Conservation (phyloP, 2,329 filamentous ascomycete genomes). For the Penicillium sp. region DNA sequence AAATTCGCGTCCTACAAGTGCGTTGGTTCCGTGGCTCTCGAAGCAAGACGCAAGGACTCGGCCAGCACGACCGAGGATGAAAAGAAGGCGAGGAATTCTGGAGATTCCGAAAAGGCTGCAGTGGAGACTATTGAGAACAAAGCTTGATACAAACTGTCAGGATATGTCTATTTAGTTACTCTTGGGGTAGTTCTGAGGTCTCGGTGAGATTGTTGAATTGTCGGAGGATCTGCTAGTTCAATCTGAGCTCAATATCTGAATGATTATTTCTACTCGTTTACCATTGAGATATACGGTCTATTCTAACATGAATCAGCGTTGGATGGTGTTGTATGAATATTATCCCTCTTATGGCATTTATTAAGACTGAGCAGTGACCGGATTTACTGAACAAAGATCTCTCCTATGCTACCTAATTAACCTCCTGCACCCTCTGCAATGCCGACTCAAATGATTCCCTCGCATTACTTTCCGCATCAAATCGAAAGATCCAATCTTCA, state of each 20-base stretch:
- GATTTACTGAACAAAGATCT: background rate
- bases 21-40: constrained; percentile 24
- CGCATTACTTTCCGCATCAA: constrained; percentile 52
- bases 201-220: background rate
- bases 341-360: background rate
- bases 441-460: constrained; percentile 40
- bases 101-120: constrained; percentile 12
- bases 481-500: constrained; percentile 52
- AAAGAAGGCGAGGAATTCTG: background rate
- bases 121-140: constrained; percentile 12
- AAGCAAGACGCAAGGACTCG: constrained; percentile 5
- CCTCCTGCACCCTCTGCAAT: constrained; percentile 12
- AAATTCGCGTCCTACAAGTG: constrained; percentile 41
- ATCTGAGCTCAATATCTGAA: background rate
- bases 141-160: background rate
- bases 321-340: too few species aligned
- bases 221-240: background rate
- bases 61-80: background rate
- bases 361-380: background rate
- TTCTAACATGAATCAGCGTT: too few species aligned
- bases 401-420: background rate
- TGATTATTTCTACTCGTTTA: background rate
- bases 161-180: background rate
- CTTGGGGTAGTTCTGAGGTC: background rate
- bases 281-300: too few species aligned